Base-by-base conservation (phyloP, 352 stramenopile species). In the Globisporangium iwayamae region DNA sequence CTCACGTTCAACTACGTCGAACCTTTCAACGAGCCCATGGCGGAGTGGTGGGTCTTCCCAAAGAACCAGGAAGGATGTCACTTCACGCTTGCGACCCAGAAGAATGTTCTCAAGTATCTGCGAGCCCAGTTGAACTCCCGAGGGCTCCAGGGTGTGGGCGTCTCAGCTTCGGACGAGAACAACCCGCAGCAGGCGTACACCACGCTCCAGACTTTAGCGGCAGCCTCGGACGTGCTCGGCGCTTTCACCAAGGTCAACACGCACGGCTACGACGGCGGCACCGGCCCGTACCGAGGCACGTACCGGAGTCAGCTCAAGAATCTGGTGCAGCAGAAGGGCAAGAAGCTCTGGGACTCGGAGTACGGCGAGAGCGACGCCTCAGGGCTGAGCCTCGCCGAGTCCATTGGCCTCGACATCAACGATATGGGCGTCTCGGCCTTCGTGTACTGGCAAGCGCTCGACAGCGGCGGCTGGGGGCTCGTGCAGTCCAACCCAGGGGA, bases 391-490 rank as follows among this genome's bases (percentile, higher is more conserved):
- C 65, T 89, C 62, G 79, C 73, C 20, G 73, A 86, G 64, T 77
- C 73, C 0, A 73, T 89, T 53, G 69, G 68, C 0, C 69, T 81
- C 14, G 74, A 89, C 41, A 78, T 89, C 45, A 89, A 89, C 53
- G 67, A 84, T 56, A 79, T 86, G 68, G 69, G 74, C 10, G 75
- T 83, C 28, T 79, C 71, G 11, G 79, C 73, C 4, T 89, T 89
- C 54, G 77, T 89, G 53, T 89, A 89, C 66, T 89, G 79, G 79
- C 75, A 89, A 56, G 68, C 62, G 9, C 66, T 86, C n/a, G 75
- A 88, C 51, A 72, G 73, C 34, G 77, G 71, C 11, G 75, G 67
- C n/a, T 89, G 79, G 77, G 79, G 77, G 0, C 66, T 86, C 10
- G 67, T 89, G 30, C 69, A 86, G 51, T 79, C 79, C 16, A 70